Evolutionary conservation across 208 protist genomes (phyloP).

Genomic region (Acanthamoeba lenticulata): DNA sequence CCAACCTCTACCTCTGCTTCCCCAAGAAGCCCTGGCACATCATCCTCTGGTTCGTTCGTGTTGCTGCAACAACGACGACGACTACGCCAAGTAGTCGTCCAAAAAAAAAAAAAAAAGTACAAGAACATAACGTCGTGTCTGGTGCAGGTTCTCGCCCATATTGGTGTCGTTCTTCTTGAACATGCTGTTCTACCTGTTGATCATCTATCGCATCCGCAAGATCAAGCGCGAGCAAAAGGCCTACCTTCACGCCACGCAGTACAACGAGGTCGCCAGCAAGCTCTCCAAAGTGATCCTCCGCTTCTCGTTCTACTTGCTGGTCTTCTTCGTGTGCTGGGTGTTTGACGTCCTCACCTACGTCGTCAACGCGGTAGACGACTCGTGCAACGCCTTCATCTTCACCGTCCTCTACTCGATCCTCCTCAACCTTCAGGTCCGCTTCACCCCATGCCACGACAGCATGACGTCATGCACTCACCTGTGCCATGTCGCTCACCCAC

Average conservation of each 20-base stretch:
- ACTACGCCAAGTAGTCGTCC: too few species aligned
- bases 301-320: constrained; percentile 43
- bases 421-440: constrained; percentile 32
- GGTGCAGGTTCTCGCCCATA: not conserved
- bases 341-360: constrained; percentile 62
- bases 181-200: constrained; percentile 3
- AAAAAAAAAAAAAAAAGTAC: too few species aligned
- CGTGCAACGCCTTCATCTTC: constrained; percentile 1
- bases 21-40: constrained; percentile 55
- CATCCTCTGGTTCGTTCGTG: constrained; percentile 18
- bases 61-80: too few species aligned
- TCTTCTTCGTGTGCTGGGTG: constrained; percentile 59
- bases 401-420: constrained; percentile 40
- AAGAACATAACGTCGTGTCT: too few species aligned
- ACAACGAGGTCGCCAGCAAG: not conserved
- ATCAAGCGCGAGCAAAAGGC: constrained; percentile 21
- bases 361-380: not conserved
- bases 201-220: constrained; percentile 17
- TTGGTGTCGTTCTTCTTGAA: not conserved
- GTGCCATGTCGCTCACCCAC: too few species aligned
- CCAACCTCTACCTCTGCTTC: constrained; percentile 13
- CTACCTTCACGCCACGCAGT: not conserved
- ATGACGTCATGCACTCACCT: too few species aligned
- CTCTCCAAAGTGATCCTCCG: constrained; percentile 44
- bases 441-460: too few species aligned